Percentiles rank a stretch among this genome's conserved stretches.
Conservation (phyloP, 495 filamentous ascomycete species). For the Aspergillus avenaceus region DNA sequence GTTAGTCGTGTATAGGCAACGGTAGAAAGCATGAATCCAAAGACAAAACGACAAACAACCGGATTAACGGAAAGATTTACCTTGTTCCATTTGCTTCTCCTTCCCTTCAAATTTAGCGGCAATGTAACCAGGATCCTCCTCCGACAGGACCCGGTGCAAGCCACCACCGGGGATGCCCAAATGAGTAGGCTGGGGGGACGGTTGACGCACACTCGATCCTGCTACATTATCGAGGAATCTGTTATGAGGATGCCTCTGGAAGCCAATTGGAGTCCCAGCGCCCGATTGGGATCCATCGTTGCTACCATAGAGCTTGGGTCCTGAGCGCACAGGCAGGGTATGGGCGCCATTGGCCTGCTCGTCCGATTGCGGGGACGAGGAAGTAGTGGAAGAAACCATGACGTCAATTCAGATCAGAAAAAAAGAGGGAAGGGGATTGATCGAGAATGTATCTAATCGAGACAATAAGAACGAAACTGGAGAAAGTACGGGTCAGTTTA, state of each 20-base stretch:
- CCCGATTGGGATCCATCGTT: conserved; percentile 36
- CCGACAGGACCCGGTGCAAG: conserved; percentile 65
- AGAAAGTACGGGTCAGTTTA: neutral
- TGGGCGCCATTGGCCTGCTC: conserved; percentile 25
- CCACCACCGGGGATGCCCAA: conserved; percentile 67
- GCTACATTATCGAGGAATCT: conserved; percentile 61
- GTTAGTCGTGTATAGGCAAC: neutral
- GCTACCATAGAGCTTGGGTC: conserved; percentile 33
- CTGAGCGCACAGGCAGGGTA: conserved; percentile 29
- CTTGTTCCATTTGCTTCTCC: conserved; percentile 85
- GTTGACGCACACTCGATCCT: conserved; percentile 56
- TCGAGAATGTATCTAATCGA: neutral
- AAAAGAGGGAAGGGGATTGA: neutral
- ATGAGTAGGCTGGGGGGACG: conserved; percentile 90
- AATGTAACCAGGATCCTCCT: conserved; percentile 91
- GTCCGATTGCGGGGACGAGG: conserved; percentile 28
- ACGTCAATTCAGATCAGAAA: neutral
- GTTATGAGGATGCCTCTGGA: conserved; percentile 51
- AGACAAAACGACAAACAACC: too few species aligned
- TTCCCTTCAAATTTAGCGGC: conserved; percentile 95
- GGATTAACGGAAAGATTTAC: conserved; percentile 55
- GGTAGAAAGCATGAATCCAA: neutral
- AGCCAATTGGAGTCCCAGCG: conserved; percentile 43
- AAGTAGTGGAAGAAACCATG: conserved; percentile 36
- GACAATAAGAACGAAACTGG: neutral